Percentiles rank a stretch among this genome's conserved stretches.
Conservation (phyloP, 179 eudicot genomes). For the Gypsophila paniculata region DNA sequence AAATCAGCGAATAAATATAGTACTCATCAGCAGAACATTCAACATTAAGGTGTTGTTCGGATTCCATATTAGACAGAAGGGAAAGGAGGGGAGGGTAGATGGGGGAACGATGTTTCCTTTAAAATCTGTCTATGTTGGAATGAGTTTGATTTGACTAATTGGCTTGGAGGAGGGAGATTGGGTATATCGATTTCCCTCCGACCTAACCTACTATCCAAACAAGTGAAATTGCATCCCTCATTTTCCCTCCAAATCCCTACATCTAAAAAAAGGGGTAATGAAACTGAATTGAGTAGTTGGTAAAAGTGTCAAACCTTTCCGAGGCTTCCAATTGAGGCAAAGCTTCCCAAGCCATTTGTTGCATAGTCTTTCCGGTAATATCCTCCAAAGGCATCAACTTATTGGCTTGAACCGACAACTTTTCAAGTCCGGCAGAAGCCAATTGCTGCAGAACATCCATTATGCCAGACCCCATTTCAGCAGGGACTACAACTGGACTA, state of each 20-base stretch:
- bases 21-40: conserved; percentile 17
- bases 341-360: conserved; percentile 84
- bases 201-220: no score
- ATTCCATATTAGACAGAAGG: no score
- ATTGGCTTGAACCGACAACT: conserved; percentile 80
- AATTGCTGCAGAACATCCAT: conserved; percentile 75
- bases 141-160: no score
- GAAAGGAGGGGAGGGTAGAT: no score
- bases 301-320: conserved; percentile 44
- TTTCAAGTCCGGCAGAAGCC: conserved; percentile 83
- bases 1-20: conserved; percentile 3
- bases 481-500: conserved; percentile 92
- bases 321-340: conserved; percentile 39
- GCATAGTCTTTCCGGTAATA: conserved; percentile 73
- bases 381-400: conserved; percentile 97
- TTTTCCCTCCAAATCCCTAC: not conserved
- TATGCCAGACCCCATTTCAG: conserved; percentile 84
- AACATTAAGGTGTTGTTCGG: not conserved
- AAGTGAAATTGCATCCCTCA: not conserved
- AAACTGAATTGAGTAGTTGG: conserved; percentile 11
- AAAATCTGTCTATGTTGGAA: no score
- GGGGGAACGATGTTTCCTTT: no score
- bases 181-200: no score
- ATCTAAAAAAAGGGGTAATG: not conserved
- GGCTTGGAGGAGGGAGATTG: no score